Base-by-base conservation (phyloP, 495 filamentous ascomycete genomes). In the Hypoxylon rickii region DNA sequence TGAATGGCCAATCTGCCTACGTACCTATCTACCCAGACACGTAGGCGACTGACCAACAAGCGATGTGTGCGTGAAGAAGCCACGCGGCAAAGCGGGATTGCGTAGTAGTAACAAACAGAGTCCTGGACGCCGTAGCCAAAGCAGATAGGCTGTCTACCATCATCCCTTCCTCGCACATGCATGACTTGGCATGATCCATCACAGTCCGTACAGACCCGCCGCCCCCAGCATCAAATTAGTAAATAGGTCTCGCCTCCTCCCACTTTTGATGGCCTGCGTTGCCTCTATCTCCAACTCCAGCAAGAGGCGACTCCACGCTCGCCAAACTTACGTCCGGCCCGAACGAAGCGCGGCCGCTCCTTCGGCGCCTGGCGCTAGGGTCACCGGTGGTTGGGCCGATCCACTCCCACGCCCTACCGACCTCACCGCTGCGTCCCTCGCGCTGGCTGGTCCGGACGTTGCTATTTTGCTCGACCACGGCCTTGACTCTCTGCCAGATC, bases 381-480 rank as follows among this genome's bases (percentile, higher is more conserved):
- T 78, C 80, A 17, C 75, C 70, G 18, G 73, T 68, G 21, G 55
- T 73, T 7, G 84, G 79, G 0, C 94, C 94, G 67, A 96, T 92
- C 94, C 94, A 99, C 68, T 96, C 93, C 94, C 94, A 99, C 13
- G 89, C 86, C 40, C 90, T 81, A 11, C 88, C 85, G 44, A 97
- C 83, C 67, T 99, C 94, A 13, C 94, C 94, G 57, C 81, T 88
- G 41, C 85, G 79, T 34, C 86, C 81, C 73, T 97, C 92, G 16
- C 92, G 79, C 51, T 94, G 88, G 18, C 87, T 85, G 0, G 89
- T 88, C 26, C 94, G 82, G 6, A 98, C 89, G 64, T 98, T 98
- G 45, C 89, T 86, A 63, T 98, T 98, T 64, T 83, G 83, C 75
- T 97, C 95, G 1, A 98, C 92, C 34, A 97, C 86, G 18, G 76